A percentile compares a stretch with the other conserved stretches of the same genome.
Conservation (phyloP, 306 rosid genomes). For the Lablab purpureus region DNA sequence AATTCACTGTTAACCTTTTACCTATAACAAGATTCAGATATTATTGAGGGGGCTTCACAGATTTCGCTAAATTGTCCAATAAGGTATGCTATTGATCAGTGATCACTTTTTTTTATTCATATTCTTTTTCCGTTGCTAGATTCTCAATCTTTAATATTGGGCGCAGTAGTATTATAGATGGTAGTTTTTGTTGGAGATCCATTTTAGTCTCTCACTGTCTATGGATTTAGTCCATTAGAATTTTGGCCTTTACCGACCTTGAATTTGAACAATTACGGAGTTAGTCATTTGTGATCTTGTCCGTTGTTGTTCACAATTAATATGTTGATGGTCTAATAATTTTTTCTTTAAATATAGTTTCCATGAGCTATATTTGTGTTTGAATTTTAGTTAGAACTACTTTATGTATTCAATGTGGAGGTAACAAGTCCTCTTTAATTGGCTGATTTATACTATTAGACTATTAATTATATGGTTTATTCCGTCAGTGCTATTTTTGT, state of each 20-base stretch:
- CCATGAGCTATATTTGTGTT: conserved; percentile 18
- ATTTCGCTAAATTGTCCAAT: conserved; percentile 96
- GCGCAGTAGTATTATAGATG: neutral
- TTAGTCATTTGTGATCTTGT: conserved; percentile 1
- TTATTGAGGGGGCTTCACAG: conserved; percentile 89
- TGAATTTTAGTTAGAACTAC: conserved; percentile 12
- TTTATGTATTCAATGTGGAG: conserved; percentile 14
- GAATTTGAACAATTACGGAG: conserved; percentile 13
- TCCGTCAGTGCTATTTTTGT: conserved; percentile 12
- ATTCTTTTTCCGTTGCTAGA: conserved; percentile 8
- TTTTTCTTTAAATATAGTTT: conserved; percentile 1
- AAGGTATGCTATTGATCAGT: conserved; percentile 67
- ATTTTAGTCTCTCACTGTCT: conserved; percentile 5
- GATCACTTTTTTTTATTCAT: conserved; percentile 25
- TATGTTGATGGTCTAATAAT: conserved; percentile 12
- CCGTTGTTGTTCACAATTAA: conserved; percentile 29
- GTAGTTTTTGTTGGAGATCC: conserved; percentile 11
- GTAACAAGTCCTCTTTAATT: conserved; percentile 8
- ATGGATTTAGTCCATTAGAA: conserved; percentile 11
- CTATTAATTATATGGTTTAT: conserved; percentile 20
- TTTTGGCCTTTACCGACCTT: neutral
- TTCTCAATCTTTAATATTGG: conserved; percentile 32
- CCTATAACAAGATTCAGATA: conserved; percentile 66
- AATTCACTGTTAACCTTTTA: conserved; percentile 7
- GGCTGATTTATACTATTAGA: conserved; percentile 3